Evolutionary conservation across 164 flowering plant genomes (phyloP).

Genomic region (Chloranthus sessilifolius): DNA sequence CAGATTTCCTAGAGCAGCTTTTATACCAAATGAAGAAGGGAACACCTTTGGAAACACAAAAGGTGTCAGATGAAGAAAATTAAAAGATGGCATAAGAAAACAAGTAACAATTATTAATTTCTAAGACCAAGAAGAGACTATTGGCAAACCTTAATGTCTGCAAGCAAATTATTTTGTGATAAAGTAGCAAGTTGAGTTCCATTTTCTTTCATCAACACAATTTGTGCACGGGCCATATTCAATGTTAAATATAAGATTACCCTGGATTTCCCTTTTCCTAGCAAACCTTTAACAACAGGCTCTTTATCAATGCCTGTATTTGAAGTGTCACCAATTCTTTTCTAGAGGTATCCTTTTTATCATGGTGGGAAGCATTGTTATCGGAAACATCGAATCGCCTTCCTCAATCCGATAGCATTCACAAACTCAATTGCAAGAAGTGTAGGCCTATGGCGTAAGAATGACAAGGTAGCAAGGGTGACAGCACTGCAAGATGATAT

Average conservation of each 20-base stretch:
- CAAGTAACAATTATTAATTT: not conserved
- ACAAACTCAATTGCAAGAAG: constrained; percentile 74
- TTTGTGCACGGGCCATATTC: constrained; percentile 78
- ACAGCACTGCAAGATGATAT: constrained; percentile 39
- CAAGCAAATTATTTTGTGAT: constrained; percentile 75
- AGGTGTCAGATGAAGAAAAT: not conserved
- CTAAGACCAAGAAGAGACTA: not conserved
- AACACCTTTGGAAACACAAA: too few relatives aligned
- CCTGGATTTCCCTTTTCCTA: constrained; percentile 86
- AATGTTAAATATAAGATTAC: constrained; percentile 53
- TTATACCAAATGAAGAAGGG: constrained; percentile 81
- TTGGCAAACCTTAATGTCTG: constrained; percentile 67
- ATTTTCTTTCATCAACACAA: constrained; percentile 72
- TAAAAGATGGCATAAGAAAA: not conserved
- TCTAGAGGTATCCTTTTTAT: constrained; percentile 23
- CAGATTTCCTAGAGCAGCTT: constrained; percentile 80
- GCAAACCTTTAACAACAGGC: constrained; percentile 55
- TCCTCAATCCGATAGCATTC: constrained; percentile 51
- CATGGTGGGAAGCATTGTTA: constrained; percentile 21
- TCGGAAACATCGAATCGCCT: constrained; percentile 35
- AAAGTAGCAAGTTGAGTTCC: constrained; percentile 67
- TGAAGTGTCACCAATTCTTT: constrained; percentile 25
- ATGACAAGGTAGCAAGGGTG: constrained; percentile 73
- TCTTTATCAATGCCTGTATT: constrained; percentile 36
- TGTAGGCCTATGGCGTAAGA: constrained; percentile 80